Conservation (phyloP, 2,329 filamentous ascomycete genomes). For the Alternaria longipes region DNA sequence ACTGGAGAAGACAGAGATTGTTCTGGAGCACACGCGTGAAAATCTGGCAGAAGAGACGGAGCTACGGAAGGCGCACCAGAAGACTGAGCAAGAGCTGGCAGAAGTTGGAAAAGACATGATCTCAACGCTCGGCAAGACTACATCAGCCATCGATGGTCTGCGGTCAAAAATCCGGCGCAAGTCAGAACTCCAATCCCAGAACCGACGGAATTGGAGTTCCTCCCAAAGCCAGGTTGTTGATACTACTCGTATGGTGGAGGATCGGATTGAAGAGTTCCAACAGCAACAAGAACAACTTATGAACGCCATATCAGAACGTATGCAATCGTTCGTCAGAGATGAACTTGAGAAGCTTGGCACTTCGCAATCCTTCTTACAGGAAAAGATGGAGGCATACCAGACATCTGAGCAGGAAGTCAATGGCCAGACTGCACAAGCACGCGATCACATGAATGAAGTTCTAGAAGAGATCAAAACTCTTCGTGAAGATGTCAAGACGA, state of each 20-base stretch:
- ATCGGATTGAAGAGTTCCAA: slow-evolving; percentile 76
- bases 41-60: slow-evolving; percentile 80
- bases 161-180: slow-evolving; percentile 88
- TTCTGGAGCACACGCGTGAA: slow-evolving; percentile 79
- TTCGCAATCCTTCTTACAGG: slow-evolving; percentile 75
- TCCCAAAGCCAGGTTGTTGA: slow-evolving; percentile 79
- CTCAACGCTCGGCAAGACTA: slow-evolving; percentile 78
- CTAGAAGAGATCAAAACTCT: slow-evolving; percentile 92
- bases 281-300: slow-evolving; percentile 77
- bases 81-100: slow-evolving; percentile 81
- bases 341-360: slow-evolving; percentile 76
- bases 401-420: slow-evolving; percentile 74
- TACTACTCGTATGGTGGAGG: slow-evolving; percentile 80
- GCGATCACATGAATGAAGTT: slow-evolving; percentile 88
- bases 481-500: slow-evolving; percentile 84
- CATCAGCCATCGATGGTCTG: slow-evolving; percentile 80
- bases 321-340: slow-evolving; percentile 78
- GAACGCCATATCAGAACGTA: slow-evolving; percentile 70
- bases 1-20: slow-evolving; percentile 86
- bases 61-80: slow-evolving; percentile 82
- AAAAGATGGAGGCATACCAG: slow-evolving; percentile 73
- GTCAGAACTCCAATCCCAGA: slow-evolving; percentile 81
- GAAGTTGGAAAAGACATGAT: slow-evolving; percentile 79
- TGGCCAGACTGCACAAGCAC: slow-evolving; percentile 72
- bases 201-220: slow-evolving; percentile 79